phyloP scores from a whole-genome alignment of 1,284 basidiomycete genomes.

The Melampsora americana region DNA sequence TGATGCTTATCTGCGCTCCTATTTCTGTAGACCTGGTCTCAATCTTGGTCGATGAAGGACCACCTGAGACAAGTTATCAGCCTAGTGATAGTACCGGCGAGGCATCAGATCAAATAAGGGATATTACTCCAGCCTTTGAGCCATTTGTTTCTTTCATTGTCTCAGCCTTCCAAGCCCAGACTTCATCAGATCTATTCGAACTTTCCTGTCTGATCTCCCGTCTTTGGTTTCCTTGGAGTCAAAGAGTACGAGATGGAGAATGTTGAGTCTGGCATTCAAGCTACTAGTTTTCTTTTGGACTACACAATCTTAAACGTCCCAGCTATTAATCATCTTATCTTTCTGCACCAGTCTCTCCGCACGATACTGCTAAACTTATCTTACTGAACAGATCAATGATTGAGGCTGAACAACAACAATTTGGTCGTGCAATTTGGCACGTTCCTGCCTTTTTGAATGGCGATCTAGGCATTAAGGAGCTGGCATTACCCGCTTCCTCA shows the following conservation, averaged over 20 bases:
- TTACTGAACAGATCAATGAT: slow-evolving; percentile 15
- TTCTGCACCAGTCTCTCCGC: neutral
- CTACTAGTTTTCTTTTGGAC: neutral
- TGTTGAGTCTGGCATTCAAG: slow-evolving; percentile 13
- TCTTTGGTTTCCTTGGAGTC: slow-evolving; percentile 33
- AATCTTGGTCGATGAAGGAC: slow-evolving; percentile 13
- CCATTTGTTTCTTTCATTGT: slow-evolving; percentile 30
- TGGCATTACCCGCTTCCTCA: neutral
- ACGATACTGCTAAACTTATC: slow-evolving; percentile 28
- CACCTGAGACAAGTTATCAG: neutral
- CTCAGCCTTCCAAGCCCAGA: slow-evolving; percentile 25
- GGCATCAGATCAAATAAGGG: neutral
- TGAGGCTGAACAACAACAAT: slow-evolving; percentile 28
- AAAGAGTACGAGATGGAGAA: slow-evolving; percentile 14
- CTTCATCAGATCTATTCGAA: slow-evolving; percentile 32
- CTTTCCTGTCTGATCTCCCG: slow-evolving; percentile 19
- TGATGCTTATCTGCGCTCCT: too few relatives aligned
- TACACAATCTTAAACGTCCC: too few relatives aligned
- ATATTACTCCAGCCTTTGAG: slow-evolving; percentile 6
- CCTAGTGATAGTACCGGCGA: neutral
- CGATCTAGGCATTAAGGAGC: neutral
- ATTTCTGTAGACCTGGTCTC: slow-evolving; percentile 23
- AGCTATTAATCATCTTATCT: neutral
- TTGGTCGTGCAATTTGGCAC: slow-evolving; percentile 15
- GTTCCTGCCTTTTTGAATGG: slow-evolving; percentile 15